Conservation (phyloP, 768 basidiomycete species). For the Suillus tomentosus region DNA sequence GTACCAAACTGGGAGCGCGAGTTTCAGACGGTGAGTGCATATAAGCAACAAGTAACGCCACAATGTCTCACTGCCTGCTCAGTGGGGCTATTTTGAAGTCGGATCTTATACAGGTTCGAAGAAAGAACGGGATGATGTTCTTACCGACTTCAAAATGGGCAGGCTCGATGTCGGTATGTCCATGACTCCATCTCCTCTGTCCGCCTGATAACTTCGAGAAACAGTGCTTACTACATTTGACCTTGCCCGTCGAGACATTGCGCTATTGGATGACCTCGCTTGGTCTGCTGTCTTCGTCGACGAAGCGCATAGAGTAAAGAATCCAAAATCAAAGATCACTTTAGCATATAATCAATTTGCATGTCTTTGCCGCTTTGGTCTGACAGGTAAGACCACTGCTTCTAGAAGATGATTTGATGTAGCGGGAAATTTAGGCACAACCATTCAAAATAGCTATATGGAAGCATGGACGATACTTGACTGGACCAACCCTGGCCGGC, state of each 20-base stretch:
- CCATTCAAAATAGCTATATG: constrained; percentile 84
- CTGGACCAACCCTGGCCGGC: constrained; percentile 82
- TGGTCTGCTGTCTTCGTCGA: constrained; percentile 82
- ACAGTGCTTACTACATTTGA: constrained; percentile 85
- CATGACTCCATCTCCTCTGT: not conserved
- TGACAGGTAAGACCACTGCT: constrained; percentile 56
- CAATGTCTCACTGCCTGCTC: not conserved
- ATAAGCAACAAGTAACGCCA: too few species aligned
- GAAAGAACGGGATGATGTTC: constrained; percentile 54
- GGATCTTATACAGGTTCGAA: constrained; percentile 63
- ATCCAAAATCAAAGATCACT: constrained; percentile 64
- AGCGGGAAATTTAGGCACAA: constrained; percentile 31
- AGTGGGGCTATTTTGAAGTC: constrained; percentile 97
- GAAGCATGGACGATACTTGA: constrained; percentile 93
- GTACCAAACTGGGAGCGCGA: constrained; percentile 90
- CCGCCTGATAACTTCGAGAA: constrained; percentile 1
- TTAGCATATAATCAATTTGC: constrained; percentile 69
- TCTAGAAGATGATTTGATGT: constrained; percentile 13
- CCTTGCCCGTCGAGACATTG: constrained; percentile 70
- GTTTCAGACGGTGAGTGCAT: constrained; percentile 64
- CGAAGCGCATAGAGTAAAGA: constrained; percentile 91
- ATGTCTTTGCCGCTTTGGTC: constrained; percentile 73
- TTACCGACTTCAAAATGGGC: constrained; percentile 78
- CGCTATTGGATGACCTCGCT: constrained; percentile 62
- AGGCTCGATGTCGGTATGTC: constrained; percentile 79